A percentile compares a stretch with the other conserved stretches of the same genome.
Conservation (phyloP, 2,329 filamentous ascomycete species). For the Colletotrichum filicis region DNA sequence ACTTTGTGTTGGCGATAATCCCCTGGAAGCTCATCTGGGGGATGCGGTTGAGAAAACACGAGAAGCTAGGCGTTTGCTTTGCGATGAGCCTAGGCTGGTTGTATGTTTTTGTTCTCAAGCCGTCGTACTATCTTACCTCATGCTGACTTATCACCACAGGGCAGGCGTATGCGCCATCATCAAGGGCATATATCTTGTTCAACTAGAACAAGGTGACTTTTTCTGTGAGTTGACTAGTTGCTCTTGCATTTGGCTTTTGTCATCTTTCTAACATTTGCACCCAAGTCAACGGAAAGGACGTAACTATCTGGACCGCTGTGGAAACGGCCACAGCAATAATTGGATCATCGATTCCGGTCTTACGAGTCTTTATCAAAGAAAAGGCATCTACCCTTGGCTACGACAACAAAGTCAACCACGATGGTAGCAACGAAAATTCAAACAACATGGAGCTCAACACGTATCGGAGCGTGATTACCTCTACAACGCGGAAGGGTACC, state of each 20-base stretch:
- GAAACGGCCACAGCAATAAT: constrained; percentile 43
- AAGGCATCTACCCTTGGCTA: constrained; percentile 26
- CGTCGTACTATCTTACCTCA: no score
- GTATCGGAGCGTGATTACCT: neutral
- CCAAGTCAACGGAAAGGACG: constrained; percentile 33
- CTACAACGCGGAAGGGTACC: neutral
- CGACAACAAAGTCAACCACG: neutral
- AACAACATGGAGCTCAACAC: constrained; percentile 15
- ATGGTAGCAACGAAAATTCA: constrained; percentile 1
- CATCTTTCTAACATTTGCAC: neutral
- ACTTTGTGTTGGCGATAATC: constrained; percentile 42
- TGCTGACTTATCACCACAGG: neutral
- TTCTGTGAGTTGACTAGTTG: neutral
- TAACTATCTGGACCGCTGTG: constrained; percentile 43
- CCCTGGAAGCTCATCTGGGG: constrained; percentile 45
- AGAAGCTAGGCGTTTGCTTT: constrained; percentile 43
- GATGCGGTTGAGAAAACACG: constrained; percentile 42
- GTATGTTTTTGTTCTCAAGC: constrained; percentile 24
- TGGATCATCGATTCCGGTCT: constrained; percentile 46
- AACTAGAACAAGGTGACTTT: constrained; percentile 18
- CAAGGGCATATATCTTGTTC: constrained; percentile 27
- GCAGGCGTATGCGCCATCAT: constrained; percentile 19
- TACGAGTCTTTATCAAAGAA: constrained; percentile 41
- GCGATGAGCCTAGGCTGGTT: constrained; percentile 39
- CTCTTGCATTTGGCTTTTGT: no score